Conservation (phyloP, 2,329 filamentous ascomycete genomes). For the Botrytis medusae region DNA sequence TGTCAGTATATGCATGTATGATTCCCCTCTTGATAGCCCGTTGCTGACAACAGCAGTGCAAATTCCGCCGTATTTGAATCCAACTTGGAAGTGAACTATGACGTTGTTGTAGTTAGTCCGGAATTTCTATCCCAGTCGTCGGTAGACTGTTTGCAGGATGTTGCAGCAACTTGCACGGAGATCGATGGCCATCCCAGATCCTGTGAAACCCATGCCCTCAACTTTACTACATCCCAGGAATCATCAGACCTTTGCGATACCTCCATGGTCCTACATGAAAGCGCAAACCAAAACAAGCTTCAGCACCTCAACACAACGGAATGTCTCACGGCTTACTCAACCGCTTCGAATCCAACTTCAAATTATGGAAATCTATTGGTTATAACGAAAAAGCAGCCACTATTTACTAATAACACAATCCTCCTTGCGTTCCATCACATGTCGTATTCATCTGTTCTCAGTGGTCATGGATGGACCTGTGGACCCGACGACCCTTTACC, state of each 20-base stretch:
- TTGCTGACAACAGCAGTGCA: slow-evolving; percentile 20
- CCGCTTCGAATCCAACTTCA: slow-evolving; percentile 21
- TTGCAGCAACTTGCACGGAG: slow-evolving; percentile 22
- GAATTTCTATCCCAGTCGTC: slow-evolving; percentile 21
- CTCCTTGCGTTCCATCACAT: slow-evolving; percentile 29
- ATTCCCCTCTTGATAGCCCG: background rate
- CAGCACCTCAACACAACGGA: slow-evolving; percentile 27
- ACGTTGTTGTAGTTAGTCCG: slow-evolving; percentile 29
- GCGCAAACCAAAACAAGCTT: slow-evolving; percentile 19
- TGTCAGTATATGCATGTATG: slow-evolving; percentile 29
- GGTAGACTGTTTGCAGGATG: slow-evolving; percentile 7
- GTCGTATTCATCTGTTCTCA: slow-evolving; percentile 29
- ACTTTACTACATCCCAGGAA: background rate
- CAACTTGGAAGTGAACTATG: slow-evolving; percentile 29
- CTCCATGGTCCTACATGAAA: slow-evolving; percentile 14
- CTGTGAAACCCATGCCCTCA: slow-evolving; percentile 3
- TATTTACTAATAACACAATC: slow-evolving; percentile 24
- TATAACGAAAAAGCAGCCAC: slow-evolving; percentile 28
- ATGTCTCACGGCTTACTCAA: slow-evolving; percentile 30
- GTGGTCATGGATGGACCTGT: slow-evolving; percentile 32
- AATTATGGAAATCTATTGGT: slow-evolving; percentile 29
- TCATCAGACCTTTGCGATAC: slow-evolving; percentile 8
- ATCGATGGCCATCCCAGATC: slow-evolving; percentile 17
- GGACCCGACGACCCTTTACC: slow-evolving; percentile 25
- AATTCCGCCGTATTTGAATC: slow-evolving; percentile 33